Percentiles rank a stretch among this genome's conserved stretches.
phyloP scores from a whole-genome alignment of 2,329 filamentous ascomycete genomes.

The Bertia moriformis region DNA sequence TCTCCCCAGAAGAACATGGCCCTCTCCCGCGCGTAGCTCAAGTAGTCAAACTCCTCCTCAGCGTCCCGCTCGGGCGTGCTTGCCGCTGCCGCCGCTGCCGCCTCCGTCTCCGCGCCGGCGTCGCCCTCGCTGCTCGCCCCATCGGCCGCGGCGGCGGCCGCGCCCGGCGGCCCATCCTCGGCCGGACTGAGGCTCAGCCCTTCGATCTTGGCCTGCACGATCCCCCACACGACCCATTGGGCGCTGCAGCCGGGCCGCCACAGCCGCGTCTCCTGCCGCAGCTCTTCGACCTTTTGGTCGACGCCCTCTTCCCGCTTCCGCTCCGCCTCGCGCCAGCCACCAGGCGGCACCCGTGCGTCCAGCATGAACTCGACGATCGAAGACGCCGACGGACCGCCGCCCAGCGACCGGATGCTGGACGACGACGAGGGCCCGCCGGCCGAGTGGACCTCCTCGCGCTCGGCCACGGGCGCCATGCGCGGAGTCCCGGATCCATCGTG shows the following conservation, averaged over 20 bases:
- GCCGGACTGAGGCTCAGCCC: constrained; percentile 5
- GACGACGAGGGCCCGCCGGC: constrained; percentile 12
- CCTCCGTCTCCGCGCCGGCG: constrained; percentile 11
- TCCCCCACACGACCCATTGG: constrained; percentile 89
- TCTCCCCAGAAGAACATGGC: constrained; percentile 94
- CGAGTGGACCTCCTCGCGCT: constrained; percentile 22
- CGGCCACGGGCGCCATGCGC: constrained; percentile 22
- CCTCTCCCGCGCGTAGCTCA: constrained; percentile 77
- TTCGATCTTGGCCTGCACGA: constrained; percentile 75
- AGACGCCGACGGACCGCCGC: too few species aligned
- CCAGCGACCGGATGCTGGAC: too few species aligned
- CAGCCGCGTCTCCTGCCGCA: constrained; percentile 65
- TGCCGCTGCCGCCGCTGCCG: constrained; percentile 3
- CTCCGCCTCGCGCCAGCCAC: constrained; percentile 46
- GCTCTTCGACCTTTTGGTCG: constrained; percentile 52
- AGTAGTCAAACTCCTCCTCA: constrained; percentile 73
- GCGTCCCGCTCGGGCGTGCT: too few species aligned
- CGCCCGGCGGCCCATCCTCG: constrained; percentile 2
- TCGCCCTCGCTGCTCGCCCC: too few species aligned
- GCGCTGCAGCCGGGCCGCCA: constrained; percentile 83
- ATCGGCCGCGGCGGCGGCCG: neutral
- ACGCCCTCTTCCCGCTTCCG: constrained; percentile 43
- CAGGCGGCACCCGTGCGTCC: constrained; percentile 49
- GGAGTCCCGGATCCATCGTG: constrained; percentile 28
- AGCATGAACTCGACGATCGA: constrained; percentile 61